These are phyloP conservation scores for Geum urbanum DNA, from an alignment of 306 rosid genomes.

Conservation along the genomic window DNA sequence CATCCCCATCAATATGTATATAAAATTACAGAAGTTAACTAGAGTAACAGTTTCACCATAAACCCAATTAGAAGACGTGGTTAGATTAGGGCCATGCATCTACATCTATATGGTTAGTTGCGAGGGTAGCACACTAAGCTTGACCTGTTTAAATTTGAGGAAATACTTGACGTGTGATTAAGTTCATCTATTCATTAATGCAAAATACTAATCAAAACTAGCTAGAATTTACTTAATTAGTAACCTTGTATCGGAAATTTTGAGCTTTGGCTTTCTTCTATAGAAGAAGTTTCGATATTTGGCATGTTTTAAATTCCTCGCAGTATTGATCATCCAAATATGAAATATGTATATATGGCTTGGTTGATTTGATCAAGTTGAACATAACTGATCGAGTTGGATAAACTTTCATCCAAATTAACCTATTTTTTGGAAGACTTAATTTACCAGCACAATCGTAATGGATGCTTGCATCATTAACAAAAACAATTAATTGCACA, in stretches of 20 bases:
- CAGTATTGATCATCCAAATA: neutral
- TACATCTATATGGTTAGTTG: neutral
- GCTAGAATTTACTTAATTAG: neutral
- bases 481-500: slow-evolving; percentile 17
- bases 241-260: neutral
- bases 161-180: neutral
- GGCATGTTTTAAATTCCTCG: too few species aligned
- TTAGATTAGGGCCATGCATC: neutral
- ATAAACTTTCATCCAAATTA: neutral
- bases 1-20: neutral
- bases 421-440: neutral
- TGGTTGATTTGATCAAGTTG: neutral
- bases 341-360: neutral
- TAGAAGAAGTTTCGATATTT: too few species aligned
- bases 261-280: too few species aligned
- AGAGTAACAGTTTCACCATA: neutral
- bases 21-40: neutral
- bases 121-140: neutral
- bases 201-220: neutral
- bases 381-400: neutral
- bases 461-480: neutral
- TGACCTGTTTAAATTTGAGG: neutral
- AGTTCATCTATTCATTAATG: neutral
- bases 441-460: neutral
- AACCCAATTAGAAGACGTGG: neutral